Evolutionary conservation across 2,329 filamentous ascomycete species (phyloP), one percentile per base, ranked within the genome.

Genomic region (Scedosporium apiospermum): DNA sequence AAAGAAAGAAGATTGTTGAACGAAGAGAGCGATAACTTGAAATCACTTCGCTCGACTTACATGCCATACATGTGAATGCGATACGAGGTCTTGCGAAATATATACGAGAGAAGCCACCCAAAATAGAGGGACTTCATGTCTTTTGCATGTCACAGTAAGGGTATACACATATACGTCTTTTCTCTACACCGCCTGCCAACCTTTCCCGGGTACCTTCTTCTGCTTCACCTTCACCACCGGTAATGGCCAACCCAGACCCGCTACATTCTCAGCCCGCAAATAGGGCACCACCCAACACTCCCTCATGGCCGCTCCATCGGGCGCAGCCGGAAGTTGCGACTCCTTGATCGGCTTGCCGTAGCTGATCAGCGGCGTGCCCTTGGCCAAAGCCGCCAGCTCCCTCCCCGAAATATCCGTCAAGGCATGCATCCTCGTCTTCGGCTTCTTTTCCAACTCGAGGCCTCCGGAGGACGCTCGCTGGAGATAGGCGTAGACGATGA

Each of bases 301-400:
- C 58, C 93, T 82, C 27, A 71, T 69, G 57, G 72, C 75, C 49
- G 75, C 73, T 59, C 76, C 70, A n/a, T 61, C 42, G 12, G 18
- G 14, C 14, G 46, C 49, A 34, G 27, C 10, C 30, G 60, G 60
- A n/a, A 61, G 26, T 66, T 82, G 77, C 14, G 90, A 83, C 78
- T 95, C 93, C 68, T 95, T 95, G 71, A 97, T 87, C 1, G 95
- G 93, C 77, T 98, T 98, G 3, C 91, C 90, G 67, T 93, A 92
- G 44, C 84, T 84, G 23, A 98, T 74, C 62, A 99, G 77, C 58
- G 92, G 90, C 12, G 95, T 98, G 0, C 90, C 90, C 71, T 91
- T 88, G 4, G 92, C 90, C 62, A 98, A 79, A 1, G 85, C 86
- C 3, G 89, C 85, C 5, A 99, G 81, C 72, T 96, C 90, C 2